Percentiles rank a stretch among this genome's conserved stretches.
Evolutionary conservation across 768 basidiomycete genomes (phyloP).

Genomic region (Ramaria sp.): DNA sequence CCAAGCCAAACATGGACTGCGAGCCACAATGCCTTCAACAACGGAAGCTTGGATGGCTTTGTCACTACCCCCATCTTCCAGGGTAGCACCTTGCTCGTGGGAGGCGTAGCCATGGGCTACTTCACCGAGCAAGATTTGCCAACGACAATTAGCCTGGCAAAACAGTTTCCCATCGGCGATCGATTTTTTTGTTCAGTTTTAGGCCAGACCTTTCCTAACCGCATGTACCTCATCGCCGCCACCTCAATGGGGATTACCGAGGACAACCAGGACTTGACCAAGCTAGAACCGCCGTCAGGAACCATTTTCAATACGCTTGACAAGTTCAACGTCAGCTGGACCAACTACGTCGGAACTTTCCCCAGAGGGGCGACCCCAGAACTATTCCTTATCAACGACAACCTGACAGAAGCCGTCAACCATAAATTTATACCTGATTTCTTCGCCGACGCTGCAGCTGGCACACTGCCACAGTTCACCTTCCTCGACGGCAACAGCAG

Average conservation of each 20-base stretch:
- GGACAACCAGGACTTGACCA: constrained; percentile 18
- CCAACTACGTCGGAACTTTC: constrained; percentile 20
- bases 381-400: constrained; percentile 17
- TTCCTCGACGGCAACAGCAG: constrained; percentile 22
- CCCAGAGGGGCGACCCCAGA: constrained; percentile 16
- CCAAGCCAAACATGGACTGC: constrained; percentile 15
- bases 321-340: constrained; percentile 18
- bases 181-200: constrained; percentile 23
- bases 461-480: constrained; percentile 19
- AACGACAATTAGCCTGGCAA: constrained; percentile 15
- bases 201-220: constrained; percentile 25
- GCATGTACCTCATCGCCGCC: constrained; percentile 19
- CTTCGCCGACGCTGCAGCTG: constrained; percentile 19
- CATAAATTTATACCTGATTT: constrained; percentile 20
- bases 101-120: constrained; percentile 20
- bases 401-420: constrained; percentile 14
- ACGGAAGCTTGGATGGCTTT: constrained; percentile 17
- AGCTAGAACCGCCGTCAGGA: constrained; percentile 11
- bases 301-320: constrained; percentile 21
- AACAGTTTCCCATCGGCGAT: constrained; percentile 21
- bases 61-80: constrained; percentile 15
- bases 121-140: constrained; percentile 17
- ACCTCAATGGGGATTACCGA: constrained; percentile 21
- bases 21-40: constrained; percentile 10
- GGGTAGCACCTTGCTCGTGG: constrained; percentile 13